Conservation (phyloP, 2,329 filamentous ascomycete species). For the Didymellaceae sp. region DNA sequence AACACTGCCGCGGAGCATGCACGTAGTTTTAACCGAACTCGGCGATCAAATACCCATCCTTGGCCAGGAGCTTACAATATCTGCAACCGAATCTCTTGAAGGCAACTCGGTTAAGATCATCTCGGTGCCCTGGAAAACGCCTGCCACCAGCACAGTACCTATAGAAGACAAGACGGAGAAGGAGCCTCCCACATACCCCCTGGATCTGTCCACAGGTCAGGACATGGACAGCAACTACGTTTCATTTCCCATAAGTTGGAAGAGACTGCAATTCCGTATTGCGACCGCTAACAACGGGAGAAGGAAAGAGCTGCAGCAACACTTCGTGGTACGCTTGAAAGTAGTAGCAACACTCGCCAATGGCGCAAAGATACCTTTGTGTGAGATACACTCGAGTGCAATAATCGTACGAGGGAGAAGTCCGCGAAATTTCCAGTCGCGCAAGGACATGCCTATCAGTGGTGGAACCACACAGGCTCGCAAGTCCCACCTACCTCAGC, state of each 20-base stretch:
- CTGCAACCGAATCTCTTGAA: conserved; percentile 93
- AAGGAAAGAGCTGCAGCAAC: conserved; percentile 92
- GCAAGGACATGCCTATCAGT: conserved; percentile 88
- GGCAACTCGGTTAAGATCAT: conserved; percentile 91
- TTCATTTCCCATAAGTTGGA: conserved; percentile 93
- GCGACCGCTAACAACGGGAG: conserved; percentile 96
- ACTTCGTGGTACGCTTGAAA: conserved; percentile 89
- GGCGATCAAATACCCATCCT: conserved; percentile 84
- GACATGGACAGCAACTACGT: conserved; percentile 82
- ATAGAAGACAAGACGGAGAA: conserved; percentile 74
- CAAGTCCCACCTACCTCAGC: conserved; percentile 57
- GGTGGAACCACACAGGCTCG: conserved; percentile 80
- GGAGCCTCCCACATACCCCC: conserved; percentile 81
- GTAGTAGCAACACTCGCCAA: conserved; percentile 83
- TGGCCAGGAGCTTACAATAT: conserved; percentile 84
- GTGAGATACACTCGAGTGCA: conserved; percentile 84
- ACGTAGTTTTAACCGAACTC: conserved; percentile 82
- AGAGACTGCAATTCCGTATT: conserved; percentile 89
- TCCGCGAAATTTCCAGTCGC: conserved; percentile 90
- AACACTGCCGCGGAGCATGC: conserved; percentile 76
- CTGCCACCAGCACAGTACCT: conserved; percentile 78
- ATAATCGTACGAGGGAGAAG: conserved; percentile 94
- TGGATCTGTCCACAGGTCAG: conserved; percentile 70
- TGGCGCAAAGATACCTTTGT: conserved; percentile 80
- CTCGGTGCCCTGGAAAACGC: conserved; percentile 97